Base-by-base conservation (phyloP, 2,329 filamentous ascomycete genomes). In the Rhinocladiella mackenziei region DNA sequence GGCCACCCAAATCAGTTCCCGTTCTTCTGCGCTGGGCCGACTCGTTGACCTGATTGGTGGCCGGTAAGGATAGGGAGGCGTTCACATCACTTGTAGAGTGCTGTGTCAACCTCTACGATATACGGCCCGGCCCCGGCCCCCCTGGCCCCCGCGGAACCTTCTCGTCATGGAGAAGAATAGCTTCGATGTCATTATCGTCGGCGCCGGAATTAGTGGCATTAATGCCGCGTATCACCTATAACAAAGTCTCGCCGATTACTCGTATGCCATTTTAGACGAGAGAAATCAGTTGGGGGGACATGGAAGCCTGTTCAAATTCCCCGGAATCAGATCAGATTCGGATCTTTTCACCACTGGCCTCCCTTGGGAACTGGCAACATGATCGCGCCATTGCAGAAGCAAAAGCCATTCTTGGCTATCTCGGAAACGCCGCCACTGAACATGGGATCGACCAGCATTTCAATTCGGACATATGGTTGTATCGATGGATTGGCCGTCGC, bases 261-360 rank as follows among this genome's bases (percentile, higher is more conserved):
- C 63, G 2, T 89, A 84, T 59, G 71, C 76, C 9, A 77, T 91
- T 18, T 72, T 89, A 11, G 86, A 91, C 62, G 73, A 71, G 1
- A 79, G 86, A 23, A 68, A 73, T 37, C 67, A 71, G 18, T 69
- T 89, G 4, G 86, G 86, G 1, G 86, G 86, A 1, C 91, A 86
- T 0, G 89, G 86, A 86, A 81, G 84, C 56, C 66, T 89, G 2
- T 91, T 88, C 68, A 77, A 74, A 29, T 91, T 88, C 55, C 85
- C 52, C 5, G 55, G 86, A 5, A 82, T 86, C 51, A 70, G 78
- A 33, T 80, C 78, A 2, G 77, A 82, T 50, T 79, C 77, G 0
- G 78, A 82, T 56, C 66, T 82, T 5, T 73, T 73, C 54, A 81
- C 77, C 0, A 81, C 80, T 48, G 77, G 76, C 13, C 88, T 88